Evolutionary conservation across 495 filamentous ascomycete species (phyloP), one percentile per base, ranked within the genome.

Genomic region (Astrocystis sublimbata): DNA sequence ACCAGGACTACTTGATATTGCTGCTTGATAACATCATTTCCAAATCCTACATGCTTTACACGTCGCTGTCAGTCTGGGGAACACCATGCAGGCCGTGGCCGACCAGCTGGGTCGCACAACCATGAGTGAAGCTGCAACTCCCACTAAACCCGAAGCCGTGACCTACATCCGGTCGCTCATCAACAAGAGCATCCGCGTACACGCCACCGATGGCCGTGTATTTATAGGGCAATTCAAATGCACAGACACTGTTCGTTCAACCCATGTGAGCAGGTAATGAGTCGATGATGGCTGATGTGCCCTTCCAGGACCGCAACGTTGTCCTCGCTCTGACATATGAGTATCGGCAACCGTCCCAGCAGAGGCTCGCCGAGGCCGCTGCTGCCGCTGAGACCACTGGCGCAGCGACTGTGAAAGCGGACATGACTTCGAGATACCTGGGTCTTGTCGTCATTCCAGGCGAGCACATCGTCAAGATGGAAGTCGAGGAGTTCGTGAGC

Each of bases 161-260:
- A 61, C 66, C 46, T 85, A 75, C 58, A 76, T 84, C 31, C 65
- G 63, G 21, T 80, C 81, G 31, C 80, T 89, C 59, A 73, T 92
- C 31, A 86, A 84, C 75, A 86, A 85, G 68, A 87, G 80, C 50
- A 76, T 98, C 40, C 89, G 93, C 62, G 79, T 98, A 53, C 86
- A 91, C 66, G 90, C 89, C 26, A 90, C 87, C 4, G 94, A 98
- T 72, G 82, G 79, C 26, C 90, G 94, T 42, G 89, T 97, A 78
- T 98, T 98, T 74, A 80, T 91, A 38, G 94, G 94, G 35, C 79
- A 84, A 60, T 90, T 98, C 77, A 97, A 93, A 75, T 98, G 96
- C 75, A 96, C 92, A 21, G 94, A 98, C 78, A 86, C 89, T 52
- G 94, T 96, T 66, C 45, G 80, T 77, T 33, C 6, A 28, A n/a